Base-by-base conservation (phyloP, 1,284 basidiomycete genomes). In the Ganoderma sinense region DNA sequence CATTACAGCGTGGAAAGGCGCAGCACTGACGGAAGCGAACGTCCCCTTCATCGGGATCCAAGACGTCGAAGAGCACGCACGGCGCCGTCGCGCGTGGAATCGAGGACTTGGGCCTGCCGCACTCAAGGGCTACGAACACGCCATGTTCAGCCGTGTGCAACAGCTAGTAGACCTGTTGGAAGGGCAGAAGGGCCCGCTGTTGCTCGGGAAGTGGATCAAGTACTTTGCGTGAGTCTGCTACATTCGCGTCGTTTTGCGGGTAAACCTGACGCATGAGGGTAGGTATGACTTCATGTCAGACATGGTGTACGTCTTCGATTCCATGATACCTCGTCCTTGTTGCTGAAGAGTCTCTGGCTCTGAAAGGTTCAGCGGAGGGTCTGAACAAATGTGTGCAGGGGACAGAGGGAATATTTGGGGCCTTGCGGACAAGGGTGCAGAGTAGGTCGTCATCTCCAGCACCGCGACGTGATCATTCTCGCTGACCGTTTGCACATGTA, bases 151-250 rank as follows among this genome's bases (percentile, higher is more conserved):
- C 51, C 79, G 87, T 14, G 79, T 79, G 0, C 71, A 75, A 5
- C 81, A 87, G 65, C 78, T 89, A 2, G 76, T 84, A 0, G 75
- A 82, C 4, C 75, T 77, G 3, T 76, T 89, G 3, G 80, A 79
- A 39, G 73, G 74, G n/a, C 81, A 82, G 31, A 73, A 66, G 6
- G 79, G 78, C 3, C 59, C 77, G 16, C 70, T 83, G 18, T 80
- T 89, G 72, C 70, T 91, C 31, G 76, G 82, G 0, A 73, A 81
- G 59, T 87, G 83, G 83, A 77, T 89, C 62, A 84, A 81, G 70
- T 89, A 80, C 68, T 89, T 89, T 76, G 80, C 86, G 87, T 91
- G 75, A 70, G 87, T 53, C n/a, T n/a, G n/a, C n/a, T n/a, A n/a
- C n/a, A n/a, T n/a, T n/a, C n/a, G n/a, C n/a, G n/a, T n/a, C n/a